phyloP scores from a whole-genome alignment of 2,329 filamentous ascomycete genomes.

The Clathrospora elynae region DNA sequence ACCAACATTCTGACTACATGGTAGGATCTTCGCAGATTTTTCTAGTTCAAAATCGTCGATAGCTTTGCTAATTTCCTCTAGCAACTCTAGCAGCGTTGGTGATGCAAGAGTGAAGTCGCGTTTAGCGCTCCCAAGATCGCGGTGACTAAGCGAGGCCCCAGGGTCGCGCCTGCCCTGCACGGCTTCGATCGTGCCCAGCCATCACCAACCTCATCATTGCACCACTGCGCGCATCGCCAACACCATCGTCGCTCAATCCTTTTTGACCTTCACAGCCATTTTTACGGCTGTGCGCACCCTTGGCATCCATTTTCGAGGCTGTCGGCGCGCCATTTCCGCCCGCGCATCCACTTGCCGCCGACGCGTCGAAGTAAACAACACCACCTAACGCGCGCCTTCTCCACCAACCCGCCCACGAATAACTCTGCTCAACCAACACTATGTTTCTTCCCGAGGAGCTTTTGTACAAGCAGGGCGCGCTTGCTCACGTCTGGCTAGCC shows the following conservation, averaged over 20 bases:
- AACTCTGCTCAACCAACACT: constrained; percentile 26
- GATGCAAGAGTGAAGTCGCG: too few species aligned
- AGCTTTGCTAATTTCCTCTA: too few species aligned
- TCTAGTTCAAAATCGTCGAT: too few species aligned
- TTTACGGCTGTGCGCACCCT: constrained; percentile 27
- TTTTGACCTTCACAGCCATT: constrained; percentile 28
- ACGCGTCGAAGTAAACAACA: constrained; percentile 45
- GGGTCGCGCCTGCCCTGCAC: constrained; percentile 12
- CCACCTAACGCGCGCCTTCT: constrained; percentile 26
- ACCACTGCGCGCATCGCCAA: constrained; percentile 26
- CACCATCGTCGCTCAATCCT: constrained; percentile 28
- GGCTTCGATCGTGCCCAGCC: constrained; percentile 15
- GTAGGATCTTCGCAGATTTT: too few species aligned
- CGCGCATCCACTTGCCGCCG: constrained; percentile 33
- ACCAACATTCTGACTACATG: too few species aligned
- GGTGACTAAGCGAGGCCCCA: constrained; percentile 12
- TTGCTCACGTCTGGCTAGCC: constrained; percentile 97
- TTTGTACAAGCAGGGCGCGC: constrained; percentile 92
- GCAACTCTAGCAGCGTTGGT: too few species aligned
- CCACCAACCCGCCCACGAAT: constrained; percentile 19
- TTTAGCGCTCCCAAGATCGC: too few species aligned
- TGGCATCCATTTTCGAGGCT: constrained; percentile 18
- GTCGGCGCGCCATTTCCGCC: constrained; percentile 29
- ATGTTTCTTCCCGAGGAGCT: constrained; percentile 99
- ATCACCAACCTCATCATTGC: constrained; percentile 16